These are phyloP conservation scores for Malassezia globosa DNA, from an alignment of 1,284 basidiomycete genomes.

Conservation along the genomic window DNA sequence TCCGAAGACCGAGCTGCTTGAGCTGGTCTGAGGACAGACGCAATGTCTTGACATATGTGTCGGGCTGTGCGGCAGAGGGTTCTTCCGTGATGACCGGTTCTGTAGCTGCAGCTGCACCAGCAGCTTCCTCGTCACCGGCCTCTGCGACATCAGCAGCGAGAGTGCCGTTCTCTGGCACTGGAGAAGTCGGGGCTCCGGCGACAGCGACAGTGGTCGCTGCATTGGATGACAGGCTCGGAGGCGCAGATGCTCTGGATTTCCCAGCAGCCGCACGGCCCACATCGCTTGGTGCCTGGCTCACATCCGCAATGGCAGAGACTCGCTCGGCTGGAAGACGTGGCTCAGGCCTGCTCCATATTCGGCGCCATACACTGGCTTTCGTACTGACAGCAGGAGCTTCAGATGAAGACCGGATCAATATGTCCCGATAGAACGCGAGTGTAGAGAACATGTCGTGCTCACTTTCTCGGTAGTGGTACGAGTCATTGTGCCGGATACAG, in stretches of 20 bases:
- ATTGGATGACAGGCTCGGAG: neutral
- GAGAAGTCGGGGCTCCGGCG: neutral
- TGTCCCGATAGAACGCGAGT: slow-evolving; percentile 40
- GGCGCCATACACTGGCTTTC: slow-evolving; percentile 28
- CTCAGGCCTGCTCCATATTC: slow-evolving; percentile 34
- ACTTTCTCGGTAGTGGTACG: slow-evolving; percentile 52
- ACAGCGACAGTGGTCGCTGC: neutral
- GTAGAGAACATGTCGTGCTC: slow-evolving; percentile 51
- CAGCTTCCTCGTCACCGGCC: neutral
- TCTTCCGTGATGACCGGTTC: neutral
- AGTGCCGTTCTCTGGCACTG: neutral
- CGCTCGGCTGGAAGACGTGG: neutral
- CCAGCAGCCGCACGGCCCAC: too few species aligned
- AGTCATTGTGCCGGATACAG: slow-evolving; percentile 50
- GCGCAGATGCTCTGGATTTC: too few species aligned
- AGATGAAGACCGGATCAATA: slow-evolving; percentile 45
- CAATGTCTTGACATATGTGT: slow-evolving; percentile 79
- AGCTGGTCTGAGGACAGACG: slow-evolving; percentile 73
- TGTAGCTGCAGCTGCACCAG: neutral
- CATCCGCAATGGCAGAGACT: neutral
- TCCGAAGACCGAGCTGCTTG: slow-evolving; percentile 61
- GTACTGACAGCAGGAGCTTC: slow-evolving; percentile 19
- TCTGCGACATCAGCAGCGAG: neutral
- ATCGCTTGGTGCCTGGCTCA: neutral
- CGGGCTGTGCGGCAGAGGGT: slow-evolving; percentile 45